phyloP scores from a whole-genome alignment of 371 early-diverging fungal genomes.

The Mucor mucedo region DNA sequence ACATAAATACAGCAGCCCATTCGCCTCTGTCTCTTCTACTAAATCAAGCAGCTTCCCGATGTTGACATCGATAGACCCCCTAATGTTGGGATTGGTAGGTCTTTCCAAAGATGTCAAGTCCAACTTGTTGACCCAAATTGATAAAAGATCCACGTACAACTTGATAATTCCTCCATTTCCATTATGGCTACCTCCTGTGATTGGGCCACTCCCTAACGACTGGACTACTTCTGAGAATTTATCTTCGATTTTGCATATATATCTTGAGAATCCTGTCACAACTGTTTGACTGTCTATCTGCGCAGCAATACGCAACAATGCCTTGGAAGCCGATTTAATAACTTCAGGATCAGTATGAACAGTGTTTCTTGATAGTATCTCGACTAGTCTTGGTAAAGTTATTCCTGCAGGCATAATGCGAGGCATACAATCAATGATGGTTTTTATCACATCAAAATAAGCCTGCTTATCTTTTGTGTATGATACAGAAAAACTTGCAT shows the following conservation, averaged over 20 bases:
- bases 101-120: constrained; percentile 29
- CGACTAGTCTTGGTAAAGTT: constrained; percentile 66
- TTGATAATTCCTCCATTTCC: constrained; percentile 41
- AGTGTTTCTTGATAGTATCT: constrained; percentile 77
- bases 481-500: constrained; percentile 60
- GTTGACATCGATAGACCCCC: constrained; percentile 22
- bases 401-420: constrained; percentile 74
- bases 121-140: constrained; percentile 47
- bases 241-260: constrained; percentile 66
- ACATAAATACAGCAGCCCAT: constrained; percentile 77
- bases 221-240: constrained; percentile 60
- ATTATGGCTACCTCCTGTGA: constrained; percentile 23
- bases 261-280: constrained; percentile 59
- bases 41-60: constrained; percentile 49
- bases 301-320: constrained; percentile 69
- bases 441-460: constrained; percentile 69
- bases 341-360: constrained; percentile 86
- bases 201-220: constrained; percentile 45
- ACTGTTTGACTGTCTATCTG: constrained; percentile 69
- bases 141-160: constrained; percentile 47
- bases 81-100: constrained; percentile 5
- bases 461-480: constrained; percentile 72
- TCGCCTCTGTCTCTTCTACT: constrained; percentile 75
- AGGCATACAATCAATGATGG: constrained; percentile 76
- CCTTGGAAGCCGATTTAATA: constrained; percentile 67